Percentiles rank a stretch among this genome's conserved stretches.
Conservation (phyloP, 2,329 filamentous ascomycete species). For the Macrophomina phaseolina region DNA sequence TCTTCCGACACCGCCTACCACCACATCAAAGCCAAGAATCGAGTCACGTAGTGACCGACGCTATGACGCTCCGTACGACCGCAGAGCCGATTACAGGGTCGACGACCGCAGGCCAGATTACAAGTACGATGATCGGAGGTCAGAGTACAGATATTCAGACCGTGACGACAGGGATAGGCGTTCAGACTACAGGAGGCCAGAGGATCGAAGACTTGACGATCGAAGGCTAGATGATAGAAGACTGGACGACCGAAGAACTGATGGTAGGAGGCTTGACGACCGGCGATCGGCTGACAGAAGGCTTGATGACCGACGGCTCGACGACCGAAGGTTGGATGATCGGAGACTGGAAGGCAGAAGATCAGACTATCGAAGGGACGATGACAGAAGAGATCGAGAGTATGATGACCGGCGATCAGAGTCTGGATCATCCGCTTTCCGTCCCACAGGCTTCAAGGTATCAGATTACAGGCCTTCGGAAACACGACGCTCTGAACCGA, state of each 20-base stretch:
- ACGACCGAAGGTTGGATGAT: conserved; percentile 30
- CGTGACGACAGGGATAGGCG: conserved; percentile 31
- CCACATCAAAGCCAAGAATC: conserved; percentile 16
- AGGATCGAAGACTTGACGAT: conserved; percentile 45
- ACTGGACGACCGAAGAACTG: conserved; percentile 48
- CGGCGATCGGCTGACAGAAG: conserved; percentile 37
- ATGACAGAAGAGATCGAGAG: conserved; percentile 20
- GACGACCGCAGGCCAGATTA: conserved; percentile 44
- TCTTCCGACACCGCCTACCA: conserved; percentile 7
- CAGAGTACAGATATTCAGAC: conserved; percentile 26
- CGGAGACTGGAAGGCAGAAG: conserved; percentile 46
- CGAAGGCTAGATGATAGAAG: conserved; percentile 33
- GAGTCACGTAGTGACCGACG: conserved; percentile 25
- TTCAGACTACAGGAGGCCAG: conserved; percentile 25
- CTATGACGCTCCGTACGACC: conserved; percentile 25
- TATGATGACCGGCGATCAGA: conserved; percentile 25
- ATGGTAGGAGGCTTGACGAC: conserved; percentile 13
- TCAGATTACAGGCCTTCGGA: conserved; percentile 33
- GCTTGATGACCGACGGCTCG: conserved; percentile 41
- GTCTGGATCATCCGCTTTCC: conserved; percentile 24
- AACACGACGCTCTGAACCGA: conserved; percentile 34
- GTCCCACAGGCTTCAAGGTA: conserved; percentile 25
- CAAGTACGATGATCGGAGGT: conserved; percentile 30
- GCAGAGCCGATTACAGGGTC: conserved; percentile 40
- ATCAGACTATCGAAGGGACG: conserved; percentile 24